These are phyloP conservation scores for Hygrocybe punicea DNA, from an alignment of 768 basidiomycete species.

Conservation along the genomic window DNA sequence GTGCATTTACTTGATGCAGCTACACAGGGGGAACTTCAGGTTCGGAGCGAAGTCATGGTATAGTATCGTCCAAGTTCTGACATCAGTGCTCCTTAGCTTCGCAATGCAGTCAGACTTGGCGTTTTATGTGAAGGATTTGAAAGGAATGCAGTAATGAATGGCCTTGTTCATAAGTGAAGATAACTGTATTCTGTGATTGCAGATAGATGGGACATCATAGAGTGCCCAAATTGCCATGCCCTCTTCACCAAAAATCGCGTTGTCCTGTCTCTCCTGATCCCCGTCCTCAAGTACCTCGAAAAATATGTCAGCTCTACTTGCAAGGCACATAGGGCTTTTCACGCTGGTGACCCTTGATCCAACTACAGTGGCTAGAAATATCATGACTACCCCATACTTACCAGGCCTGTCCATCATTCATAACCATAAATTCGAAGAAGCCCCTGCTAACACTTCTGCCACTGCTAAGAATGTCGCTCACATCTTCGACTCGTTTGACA, in stretches of 20 bases:
- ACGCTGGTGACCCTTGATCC: constrained; percentile 9
- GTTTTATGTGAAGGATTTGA: constrained; percentile 7
- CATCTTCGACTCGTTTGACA: constrained; percentile 8
- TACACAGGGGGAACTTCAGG: constrained; percentile 9
- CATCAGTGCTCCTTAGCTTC: constrained; percentile 8
- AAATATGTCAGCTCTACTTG: constrained; percentile 5
- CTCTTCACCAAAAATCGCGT: constrained; percentile 9
- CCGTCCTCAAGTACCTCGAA: constrained; percentile 13
- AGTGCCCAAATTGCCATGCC: constrained; percentile 11
- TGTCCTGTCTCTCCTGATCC: constrained; percentile 7
- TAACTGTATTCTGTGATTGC: constrained; percentile 8
- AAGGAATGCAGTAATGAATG: constrained; percentile 7
- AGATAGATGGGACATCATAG: constrained; percentile 9
- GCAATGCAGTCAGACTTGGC: constrained; percentile 11
- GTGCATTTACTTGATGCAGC: constrained; percentile 10
- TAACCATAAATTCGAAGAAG: constrained; percentile 3
- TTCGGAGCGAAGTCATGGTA: constrained; percentile 8
- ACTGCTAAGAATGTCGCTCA: constrained; percentile 9
- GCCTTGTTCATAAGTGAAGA: constrained; percentile 13
- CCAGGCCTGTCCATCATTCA: constrained; percentile 9
- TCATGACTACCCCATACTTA: constrained; percentile 7
- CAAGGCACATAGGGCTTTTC: constrained; percentile 10
- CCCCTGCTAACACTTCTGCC: constrained; percentile 10
- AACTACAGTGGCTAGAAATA: constrained; percentile 1
- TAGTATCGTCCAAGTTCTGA: constrained; percentile 6